phyloP scores from a whole-genome alignment of 2,329 filamentous ascomycete species.

The Alternaria sp. region DNA sequence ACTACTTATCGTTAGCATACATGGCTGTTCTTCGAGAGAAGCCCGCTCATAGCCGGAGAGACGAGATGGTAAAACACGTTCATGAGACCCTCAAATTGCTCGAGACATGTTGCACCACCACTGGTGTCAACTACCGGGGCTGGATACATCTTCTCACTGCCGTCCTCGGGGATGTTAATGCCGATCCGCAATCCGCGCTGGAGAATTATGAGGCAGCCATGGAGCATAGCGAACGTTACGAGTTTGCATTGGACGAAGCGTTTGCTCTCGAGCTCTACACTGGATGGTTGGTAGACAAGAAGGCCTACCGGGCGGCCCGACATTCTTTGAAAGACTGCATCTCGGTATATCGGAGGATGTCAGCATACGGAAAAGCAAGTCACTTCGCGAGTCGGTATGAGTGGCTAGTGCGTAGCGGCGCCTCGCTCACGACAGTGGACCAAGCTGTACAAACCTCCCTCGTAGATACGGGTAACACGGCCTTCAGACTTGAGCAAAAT shows the following conservation, averaged over 20 bases:
- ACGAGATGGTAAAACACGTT: constrained; percentile 61
- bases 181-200: constrained; percentile 62
- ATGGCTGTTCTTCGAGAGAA: constrained; percentile 49
- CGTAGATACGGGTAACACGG: constrained; percentile 53
- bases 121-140: constrained; percentile 72
- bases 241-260: constrained; percentile 73
- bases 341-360: constrained; percentile 70
- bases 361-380: constrained; percentile 71
- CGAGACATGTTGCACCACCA: constrained; percentile 67
- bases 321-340: constrained; percentile 72
- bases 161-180: constrained; percentile 68
- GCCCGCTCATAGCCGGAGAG: constrained; percentile 46
- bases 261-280: constrained; percentile 76
- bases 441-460: constrained; percentile 73
- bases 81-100: constrained; percentile 65
- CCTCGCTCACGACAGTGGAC: constrained; percentile 66
- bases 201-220: constrained; percentile 72
- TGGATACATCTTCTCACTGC: constrained; percentile 74
- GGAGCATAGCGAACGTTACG: constrained; percentile 73
- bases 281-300: constrained; percentile 70
- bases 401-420: constrained; percentile 68
- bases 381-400: constrained; percentile 72
- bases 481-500: constrained; percentile 54
- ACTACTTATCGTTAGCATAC: constrained; percentile 53
- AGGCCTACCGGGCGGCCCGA: constrained; percentile 70